Base-by-base conservation (phyloP, 2,329 filamentous ascomycete species). In the Alternaria triticimaculans region DNA sequence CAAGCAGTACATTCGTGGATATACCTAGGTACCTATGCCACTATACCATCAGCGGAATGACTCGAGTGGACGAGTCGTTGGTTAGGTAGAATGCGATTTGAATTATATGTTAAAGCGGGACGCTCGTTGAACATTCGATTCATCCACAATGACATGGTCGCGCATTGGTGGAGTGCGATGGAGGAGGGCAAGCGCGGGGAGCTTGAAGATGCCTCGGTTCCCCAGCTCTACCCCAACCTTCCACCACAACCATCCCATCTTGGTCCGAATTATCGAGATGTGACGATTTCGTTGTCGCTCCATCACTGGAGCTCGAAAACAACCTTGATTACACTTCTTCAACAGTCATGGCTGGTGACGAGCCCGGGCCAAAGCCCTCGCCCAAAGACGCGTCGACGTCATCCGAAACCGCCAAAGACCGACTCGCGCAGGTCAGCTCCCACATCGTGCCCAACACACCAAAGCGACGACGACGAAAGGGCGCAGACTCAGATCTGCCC, bases 361-460 rank as follows among this genome's bases (percentile, higher is more conserved):
- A 70, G 5, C 53, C 62, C 58, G 66, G 69, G 4, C 54, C 63
- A 18, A 54, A 71, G 1, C 8, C 64, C 5, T 8, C 58, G 5
- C 41, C 63, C 5, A 70, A 70, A 37, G 64, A 72, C 65, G 68
- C 69, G 62, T 62, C 70, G n/a, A 67, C 55, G 44, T 62, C 68
- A 54, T 68, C 71, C 14, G 55, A 67, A 15, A 65, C 67, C 41
- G 84, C 84, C 6, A 75, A 76, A 53, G 76, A 82, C 53, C 81
- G 85, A 10, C 80, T 87, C 26, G 77, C 77, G 28, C 84, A 87
- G 71, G 79, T 87, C 55, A 82, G 80, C 21, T 79, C 80, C 4
- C 83, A 86, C 68, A 73, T 85, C 58, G 49, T 71, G 55, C 66
- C 74, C 26, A 78, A 79, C 64, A 78, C 78, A 15, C 72, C 76